Evolutionary conservation across 139 green algal genomes (phyloP).

Genomic region (Picochlorum sp.): DNA sequence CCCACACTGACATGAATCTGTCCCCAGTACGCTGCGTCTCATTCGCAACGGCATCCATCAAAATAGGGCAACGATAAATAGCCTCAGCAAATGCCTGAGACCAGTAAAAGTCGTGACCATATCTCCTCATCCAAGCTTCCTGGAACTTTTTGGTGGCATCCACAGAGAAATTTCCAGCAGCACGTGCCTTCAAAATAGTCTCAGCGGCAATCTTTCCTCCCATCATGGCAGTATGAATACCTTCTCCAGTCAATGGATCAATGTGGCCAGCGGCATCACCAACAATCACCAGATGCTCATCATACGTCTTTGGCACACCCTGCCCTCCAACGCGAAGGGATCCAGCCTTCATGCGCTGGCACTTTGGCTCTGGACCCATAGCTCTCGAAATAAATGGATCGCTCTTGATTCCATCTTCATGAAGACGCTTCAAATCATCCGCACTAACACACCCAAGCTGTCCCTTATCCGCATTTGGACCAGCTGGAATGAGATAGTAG

Average conservation of each 20-base stretch:
- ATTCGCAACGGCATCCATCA: slow-evolving; percentile 76
- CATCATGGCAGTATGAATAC: slow-evolving; percentile 92
- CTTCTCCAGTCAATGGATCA: slow-evolving; percentile 72
- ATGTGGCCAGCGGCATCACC: slow-evolving; percentile 86
- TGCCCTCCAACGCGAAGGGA: slow-evolving; percentile 66
- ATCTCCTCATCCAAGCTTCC: slow-evolving; percentile 55
- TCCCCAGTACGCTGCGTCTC: slow-evolving; percentile 76
- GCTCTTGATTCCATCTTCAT: slow-evolving; percentile 80
- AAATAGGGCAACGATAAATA: slow-evolving; percentile 52
- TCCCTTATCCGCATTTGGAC: slow-evolving; percentile 45
- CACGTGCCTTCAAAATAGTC: slow-evolving; percentile 60
- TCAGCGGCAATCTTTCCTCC: slow-evolving; percentile 74
- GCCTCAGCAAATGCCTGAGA: slow-evolving; percentile 40
- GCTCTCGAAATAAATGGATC: slow-evolving; percentile 65
- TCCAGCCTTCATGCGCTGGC: slow-evolving; percentile 81
- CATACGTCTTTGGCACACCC: slow-evolving; percentile 45
- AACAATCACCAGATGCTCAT: slow-evolving; percentile 82
- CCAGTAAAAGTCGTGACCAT: slow-evolving; percentile 78
- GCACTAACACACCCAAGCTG: slow-evolving; percentile 69
- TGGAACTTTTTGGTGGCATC: slow-evolving; percentile 51
- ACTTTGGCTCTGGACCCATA: slow-evolving; percentile 77
- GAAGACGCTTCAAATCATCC: slow-evolving; percentile 66
- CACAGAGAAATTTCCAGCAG: slow-evolving; percentile 62
- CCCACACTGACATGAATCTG: slow-evolving; percentile 76
- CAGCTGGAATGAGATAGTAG: slow-evolving; percentile 89